Conservation (phyloP, 2,329 filamentous ascomycete genomes). For the Stagonosporopsis tanaceti region DNA sequence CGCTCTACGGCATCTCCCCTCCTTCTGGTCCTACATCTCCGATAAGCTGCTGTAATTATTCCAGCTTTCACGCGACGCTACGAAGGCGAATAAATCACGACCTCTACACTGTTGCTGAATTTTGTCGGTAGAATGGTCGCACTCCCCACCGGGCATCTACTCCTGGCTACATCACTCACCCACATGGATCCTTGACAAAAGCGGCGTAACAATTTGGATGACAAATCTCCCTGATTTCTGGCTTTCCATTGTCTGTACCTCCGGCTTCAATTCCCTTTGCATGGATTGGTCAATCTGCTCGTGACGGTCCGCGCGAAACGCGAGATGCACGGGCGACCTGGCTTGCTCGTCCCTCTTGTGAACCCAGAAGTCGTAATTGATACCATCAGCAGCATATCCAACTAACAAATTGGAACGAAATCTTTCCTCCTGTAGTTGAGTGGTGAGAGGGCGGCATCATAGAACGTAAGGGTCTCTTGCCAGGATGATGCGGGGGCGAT, state of each 20-base stretch:
- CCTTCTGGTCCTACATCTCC: too few species aligned
- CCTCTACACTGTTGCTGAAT: slow-evolving; percentile 28
- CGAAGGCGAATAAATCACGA: slow-evolving; percentile 17
- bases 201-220: slow-evolving; percentile 34
- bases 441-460: not conserved
- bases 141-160: not conserved
- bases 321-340: slow-evolving; percentile 22
- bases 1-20: too few species aligned
- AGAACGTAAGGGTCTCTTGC: not conserved
- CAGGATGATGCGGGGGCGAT: not conserved
- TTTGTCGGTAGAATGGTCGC: not conserved
- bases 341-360: slow-evolving; percentile 9
- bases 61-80: not conserved
- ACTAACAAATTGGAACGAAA: slow-evolving; percentile 13
- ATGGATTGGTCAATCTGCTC: slow-evolving; percentile 27
- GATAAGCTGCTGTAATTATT: not conserved
- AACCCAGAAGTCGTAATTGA: slow-evolving; percentile 27
- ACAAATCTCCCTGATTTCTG: slow-evolving; percentile 28
- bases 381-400: slow-evolving; percentile 16
- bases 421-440: not conserved
- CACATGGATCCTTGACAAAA: slow-evolving; percentile 20
- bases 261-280: slow-evolving; percentile 26
- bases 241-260: slow-evolving; percentile 32
- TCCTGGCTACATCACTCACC: not conserved
- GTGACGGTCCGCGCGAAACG: slow-evolving; percentile 28